phyloP scores from a whole-genome alignment of 768 basidiomycete genomes.

The Podaxis sp. region DNA sequence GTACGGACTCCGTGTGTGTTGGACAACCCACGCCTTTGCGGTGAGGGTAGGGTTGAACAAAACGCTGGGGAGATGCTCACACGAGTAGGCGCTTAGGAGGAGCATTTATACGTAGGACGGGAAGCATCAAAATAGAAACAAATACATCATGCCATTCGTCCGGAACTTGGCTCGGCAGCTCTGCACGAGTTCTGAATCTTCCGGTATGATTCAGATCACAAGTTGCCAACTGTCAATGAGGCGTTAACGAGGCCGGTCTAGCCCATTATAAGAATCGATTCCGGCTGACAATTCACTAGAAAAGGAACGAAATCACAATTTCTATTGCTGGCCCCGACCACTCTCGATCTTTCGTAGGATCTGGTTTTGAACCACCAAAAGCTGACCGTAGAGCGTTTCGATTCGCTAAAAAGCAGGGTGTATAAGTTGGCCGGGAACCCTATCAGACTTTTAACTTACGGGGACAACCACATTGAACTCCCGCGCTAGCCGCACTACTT shows the following conservation, averaged over 20 bases:
- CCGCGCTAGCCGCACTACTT: conserved; percentile 55
- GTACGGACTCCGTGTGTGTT: conserved; percentile 2
- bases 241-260: background rate
- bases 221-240: background rate
- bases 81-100: too few relatives aligned
- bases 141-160: background rate
- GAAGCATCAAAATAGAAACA: background rate
- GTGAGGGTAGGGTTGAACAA: conserved; percentile 3
- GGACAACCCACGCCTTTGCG: conserved; percentile 1
- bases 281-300: background rate
- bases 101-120: background rate
- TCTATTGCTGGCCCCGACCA: background rate
- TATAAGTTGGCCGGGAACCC: background rate
- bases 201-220: background rate
- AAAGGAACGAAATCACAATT: background rate
- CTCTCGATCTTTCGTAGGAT: conserved; percentile 39
- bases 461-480: conserved; percentile 45
- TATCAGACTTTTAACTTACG: conserved; percentile 33
- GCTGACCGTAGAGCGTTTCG: conserved; percentile 57
- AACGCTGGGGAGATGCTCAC: background rate
- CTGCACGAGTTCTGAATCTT: too few relatives aligned
- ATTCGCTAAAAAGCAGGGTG: conserved; percentile 42
- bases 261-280: background rate
- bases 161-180: background rate
- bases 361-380: conserved; percentile 64